phyloP scores from a whole-genome alignment of 345 rosid genomes.

The Trapa bicornis region DNA sequence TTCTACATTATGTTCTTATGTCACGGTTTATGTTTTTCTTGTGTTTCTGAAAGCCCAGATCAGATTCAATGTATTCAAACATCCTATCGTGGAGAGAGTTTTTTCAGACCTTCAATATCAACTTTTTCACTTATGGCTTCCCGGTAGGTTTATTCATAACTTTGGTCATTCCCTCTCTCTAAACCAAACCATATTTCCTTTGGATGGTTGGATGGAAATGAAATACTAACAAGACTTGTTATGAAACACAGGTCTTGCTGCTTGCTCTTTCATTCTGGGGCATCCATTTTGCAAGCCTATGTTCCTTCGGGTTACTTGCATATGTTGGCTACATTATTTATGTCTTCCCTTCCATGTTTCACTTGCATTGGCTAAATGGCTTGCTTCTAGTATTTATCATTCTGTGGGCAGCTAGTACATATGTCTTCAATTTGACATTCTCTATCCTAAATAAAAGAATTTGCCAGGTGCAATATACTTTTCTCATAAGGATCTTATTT shows the following conservation, averaged over 20 bases:
- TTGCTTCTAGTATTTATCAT: slow-evolving; percentile 38
- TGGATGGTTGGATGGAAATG: background rate
- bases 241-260: slow-evolving; percentile 20
- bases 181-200: background rate
- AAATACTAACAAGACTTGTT: background rate
- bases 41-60: slow-evolving; percentile 15
- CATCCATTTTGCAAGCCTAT: slow-evolving; percentile 35
- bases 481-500: background rate
- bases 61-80: slow-evolving; percentile 21
- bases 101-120: slow-evolving; percentile 33
- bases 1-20: background rate
- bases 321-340: slow-evolving; percentile 35
- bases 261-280: slow-evolving; percentile 35
- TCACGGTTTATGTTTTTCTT: background rate
- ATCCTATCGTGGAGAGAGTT: slow-evolving; percentile 22
- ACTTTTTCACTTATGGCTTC: slow-evolving; percentile 40
- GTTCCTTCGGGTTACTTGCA: slow-evolving; percentile 37
- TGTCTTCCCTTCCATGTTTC: slow-evolving; percentile 35
- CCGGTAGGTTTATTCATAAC: slow-evolving; percentile 20
- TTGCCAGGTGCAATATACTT: slow-evolving; percentile 15
- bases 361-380: slow-evolving; percentile 29
- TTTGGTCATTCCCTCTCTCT: background rate
- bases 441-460: slow-evolving; percentile 19
- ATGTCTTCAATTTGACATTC: slow-evolving; percentile 36
- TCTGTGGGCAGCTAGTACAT: slow-evolving; percentile 37